These are phyloP conservation scores for Blastobotrys buckinghamii DNA, from an alignment of 1,139 yeast species.

Conservation along the genomic window DNA sequence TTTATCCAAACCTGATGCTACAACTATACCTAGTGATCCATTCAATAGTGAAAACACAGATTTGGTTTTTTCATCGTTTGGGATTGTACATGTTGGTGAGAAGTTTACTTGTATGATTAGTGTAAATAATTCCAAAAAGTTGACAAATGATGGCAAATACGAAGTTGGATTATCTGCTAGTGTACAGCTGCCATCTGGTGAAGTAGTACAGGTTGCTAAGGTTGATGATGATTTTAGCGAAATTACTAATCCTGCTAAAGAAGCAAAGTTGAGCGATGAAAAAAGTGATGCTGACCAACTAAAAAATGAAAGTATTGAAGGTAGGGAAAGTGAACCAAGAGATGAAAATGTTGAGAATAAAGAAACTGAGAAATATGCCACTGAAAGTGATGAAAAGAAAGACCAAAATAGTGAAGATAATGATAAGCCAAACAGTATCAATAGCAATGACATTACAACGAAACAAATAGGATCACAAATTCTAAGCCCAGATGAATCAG, in stretches of 20 bases:
- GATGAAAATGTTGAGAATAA: too few relatives aligned
- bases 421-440: too few relatives aligned
- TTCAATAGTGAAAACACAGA: conserved; percentile 14
- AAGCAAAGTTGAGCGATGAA: too few relatives aligned
- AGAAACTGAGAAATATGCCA: too few relatives aligned
- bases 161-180: conserved; percentile 19
- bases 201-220: conserved; percentile 4
- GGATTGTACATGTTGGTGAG: conserved; percentile 31
- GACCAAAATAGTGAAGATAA: too few relatives aligned
- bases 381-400: too few relatives aligned
- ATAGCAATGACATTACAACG: too few relatives aligned
- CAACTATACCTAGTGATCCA: conserved; percentile 7
- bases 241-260: too few relatives aligned
- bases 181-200: conserved; percentile 20
- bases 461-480: too few relatives aligned
- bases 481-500: conserved; percentile 17
- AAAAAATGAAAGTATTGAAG: not conserved
- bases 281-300: not conserved
- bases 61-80: conserved; percentile 24
- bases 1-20: conserved; percentile 17
- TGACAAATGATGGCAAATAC: conserved; percentile 9
- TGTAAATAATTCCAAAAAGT: conserved; percentile 13
- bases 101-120: conserved; percentile 26
- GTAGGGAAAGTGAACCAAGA: too few relatives aligned
- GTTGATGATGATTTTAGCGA: too few relatives aligned